These are phyloP conservation scores for Torrubiellomyces zombiae DNA, from an alignment of 2,329 filamentous ascomycete genomes.

Conservation along the genomic window DNA sequence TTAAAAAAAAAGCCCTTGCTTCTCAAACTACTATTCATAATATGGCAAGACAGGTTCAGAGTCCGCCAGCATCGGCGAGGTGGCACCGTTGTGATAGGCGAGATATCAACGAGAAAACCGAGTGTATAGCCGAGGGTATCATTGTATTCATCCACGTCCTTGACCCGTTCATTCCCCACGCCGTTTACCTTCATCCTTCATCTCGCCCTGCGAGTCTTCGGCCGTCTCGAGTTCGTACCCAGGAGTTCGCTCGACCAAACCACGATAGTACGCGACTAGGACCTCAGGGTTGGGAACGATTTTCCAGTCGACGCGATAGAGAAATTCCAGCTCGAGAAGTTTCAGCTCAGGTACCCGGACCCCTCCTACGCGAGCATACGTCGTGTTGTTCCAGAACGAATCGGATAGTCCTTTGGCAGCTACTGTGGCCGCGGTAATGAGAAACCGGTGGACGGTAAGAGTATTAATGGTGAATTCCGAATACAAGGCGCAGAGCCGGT, in stretches of 20 bases:
- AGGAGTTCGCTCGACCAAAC: slow-evolving; percentile 53
- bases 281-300: slow-evolving; percentile 94
- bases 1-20: too few species aligned
- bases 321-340: slow-evolving; percentile 79
- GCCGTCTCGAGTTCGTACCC: slow-evolving; percentile 37
- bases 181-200: too few species aligned
- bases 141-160: too few species aligned
- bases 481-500: slow-evolving; percentile 81
- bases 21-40: too few species aligned
- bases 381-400: slow-evolving; percentile 96
- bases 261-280: slow-evolving; percentile 82
- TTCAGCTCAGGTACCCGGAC: slow-evolving; percentile 83
- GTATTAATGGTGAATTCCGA: slow-evolving; percentile 93
- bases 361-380: slow-evolving; percentile 85
- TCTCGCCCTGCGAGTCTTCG: too few species aligned
- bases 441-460: slow-evolving; percentile 87
- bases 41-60: too few species aligned
- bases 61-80: too few species aligned
- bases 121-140: too few species aligned
- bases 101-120: too few species aligned
- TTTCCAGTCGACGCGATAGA: slow-evolving; percentile 86
- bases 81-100: too few species aligned
- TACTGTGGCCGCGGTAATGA: slow-evolving; percentile 90
- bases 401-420: slow-evolving; percentile 92
- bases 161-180: too few species aligned